phyloP scores from a whole-genome alignment of 257 asterid genomes.

The Plantago major region DNA sequence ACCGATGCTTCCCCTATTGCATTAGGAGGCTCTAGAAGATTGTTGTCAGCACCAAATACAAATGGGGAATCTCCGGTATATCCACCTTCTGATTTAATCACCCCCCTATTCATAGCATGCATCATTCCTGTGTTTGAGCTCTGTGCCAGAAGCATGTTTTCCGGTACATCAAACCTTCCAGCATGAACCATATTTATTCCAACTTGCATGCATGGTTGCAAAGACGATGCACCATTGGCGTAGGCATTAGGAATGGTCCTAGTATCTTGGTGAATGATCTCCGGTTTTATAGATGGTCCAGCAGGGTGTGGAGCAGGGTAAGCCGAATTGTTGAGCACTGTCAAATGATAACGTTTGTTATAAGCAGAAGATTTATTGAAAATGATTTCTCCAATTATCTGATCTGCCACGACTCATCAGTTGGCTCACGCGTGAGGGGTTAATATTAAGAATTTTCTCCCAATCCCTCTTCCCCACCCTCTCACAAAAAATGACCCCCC shows the following conservation, averaged over 20 bases:
- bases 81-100: constrained; percentile 51
- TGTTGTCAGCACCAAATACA: constrained; percentile 51
- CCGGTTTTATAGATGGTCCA: constrained; percentile 47
- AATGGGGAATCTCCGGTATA: constrained; percentile 44
- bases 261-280: constrained; percentile 41
- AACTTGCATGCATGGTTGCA: constrained; percentile 48
- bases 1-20: constrained; percentile 50
- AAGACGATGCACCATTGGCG: constrained; percentile 41
- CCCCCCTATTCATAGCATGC: constrained; percentile 54
- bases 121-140: constrained; percentile 46
- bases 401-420: not conserved
- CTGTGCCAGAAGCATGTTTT: constrained; percentile 45
- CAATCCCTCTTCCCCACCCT: too few species aligned
- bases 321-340: constrained; percentile 47
- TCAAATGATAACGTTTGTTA: constrained; percentile 1
- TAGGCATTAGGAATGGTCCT: constrained; percentile 37
- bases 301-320: constrained; percentile 39
- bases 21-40: constrained; percentile 50
- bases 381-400: not conserved
- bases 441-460: too few species aligned
- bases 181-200: constrained; percentile 38
- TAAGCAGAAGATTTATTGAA: not conserved
- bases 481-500: too few species aligned
- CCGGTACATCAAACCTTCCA: constrained; percentile 39
- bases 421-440: not conserved